These are phyloP conservation scores for Aspergillus felis DNA, from an alignment of 2,329 filamentous ascomycete genomes.

Conservation along the genomic window DNA sequence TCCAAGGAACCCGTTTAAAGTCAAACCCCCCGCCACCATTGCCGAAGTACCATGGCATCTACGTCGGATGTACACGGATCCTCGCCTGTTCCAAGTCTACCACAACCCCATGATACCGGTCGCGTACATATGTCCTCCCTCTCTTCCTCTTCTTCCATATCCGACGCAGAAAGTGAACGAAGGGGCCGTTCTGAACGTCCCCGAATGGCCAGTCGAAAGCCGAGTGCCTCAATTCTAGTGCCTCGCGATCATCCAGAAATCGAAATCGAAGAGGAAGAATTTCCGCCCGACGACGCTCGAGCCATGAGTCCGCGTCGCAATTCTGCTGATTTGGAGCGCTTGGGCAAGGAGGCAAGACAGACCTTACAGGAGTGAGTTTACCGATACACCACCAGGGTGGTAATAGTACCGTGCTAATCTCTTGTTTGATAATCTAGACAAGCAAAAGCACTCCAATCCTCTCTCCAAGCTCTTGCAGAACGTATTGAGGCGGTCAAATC, in stretches of 20 bases:
- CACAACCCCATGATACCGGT: constrained; percentile 37
- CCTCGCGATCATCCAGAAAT: constrained; percentile 71
- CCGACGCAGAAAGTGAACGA: constrained; percentile 44
- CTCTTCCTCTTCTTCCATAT: constrained; percentile 47
- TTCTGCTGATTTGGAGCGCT: constrained; percentile 82
- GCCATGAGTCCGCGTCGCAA: constrained; percentile 93
- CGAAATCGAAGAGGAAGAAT: constrained; percentile 68
- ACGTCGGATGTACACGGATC: constrained; percentile 35
- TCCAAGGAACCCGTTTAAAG: constrained; percentile 4
- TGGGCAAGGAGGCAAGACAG: constrained; percentile 75
- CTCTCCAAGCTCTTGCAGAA: constrained; percentile 82
- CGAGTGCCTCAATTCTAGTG: constrained; percentile 78
- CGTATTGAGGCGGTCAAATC: constrained; percentile 90
- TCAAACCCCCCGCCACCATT: constrained; percentile 11
- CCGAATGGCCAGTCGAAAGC: constrained; percentile 67
- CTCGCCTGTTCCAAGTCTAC: constrained; percentile 36
- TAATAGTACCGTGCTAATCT: constrained; percentile 1
- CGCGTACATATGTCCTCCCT: constrained; percentile 39
- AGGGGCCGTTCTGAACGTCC: constrained; percentile 55
- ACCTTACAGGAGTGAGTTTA: constrained; percentile 57
- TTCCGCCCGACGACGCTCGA: constrained; percentile 82
- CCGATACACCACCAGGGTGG: neutral
- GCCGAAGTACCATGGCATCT: constrained; percentile 28
- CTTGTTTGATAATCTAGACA: constrained; percentile 56
- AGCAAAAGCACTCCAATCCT: constrained; percentile 83